These are phyloP conservation scores for Solanum virginianum DNA, from an alignment of 257 asterid species.

Conservation along the genomic window DNA sequence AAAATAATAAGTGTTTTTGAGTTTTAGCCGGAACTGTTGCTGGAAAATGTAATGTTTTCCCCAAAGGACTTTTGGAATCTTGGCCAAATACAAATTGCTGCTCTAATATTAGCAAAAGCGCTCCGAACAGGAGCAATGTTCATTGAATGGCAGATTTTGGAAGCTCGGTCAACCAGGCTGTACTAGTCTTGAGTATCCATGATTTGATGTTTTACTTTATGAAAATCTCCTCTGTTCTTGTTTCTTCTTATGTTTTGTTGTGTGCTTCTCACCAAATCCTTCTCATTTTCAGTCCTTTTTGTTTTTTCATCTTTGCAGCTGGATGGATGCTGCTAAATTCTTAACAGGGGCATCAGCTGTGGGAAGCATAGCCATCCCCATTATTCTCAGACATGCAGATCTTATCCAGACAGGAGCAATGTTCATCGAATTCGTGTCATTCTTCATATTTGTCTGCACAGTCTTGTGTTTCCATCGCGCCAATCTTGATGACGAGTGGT, in stretches of 20 bases:
- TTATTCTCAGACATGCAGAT: slow-evolving; percentile 79
- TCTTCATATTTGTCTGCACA: slow-evolving; percentile 82
- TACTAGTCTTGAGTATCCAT: not conserved
- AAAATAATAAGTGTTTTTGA: not conserved
- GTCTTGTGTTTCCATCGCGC: slow-evolving; percentile 92
- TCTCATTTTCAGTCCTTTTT: not conserved
- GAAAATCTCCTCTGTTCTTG: not conserved
- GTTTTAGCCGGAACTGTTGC: not conserved
- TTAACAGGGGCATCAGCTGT: slow-evolving; percentile 93
- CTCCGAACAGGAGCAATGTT: too few relatives aligned
- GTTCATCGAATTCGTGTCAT: slow-evolving; percentile 88
- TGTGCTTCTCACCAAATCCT: not conserved
- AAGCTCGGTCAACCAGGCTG: not conserved
- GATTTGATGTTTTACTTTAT: not conserved
- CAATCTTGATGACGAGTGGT: slow-evolving; percentile 93
- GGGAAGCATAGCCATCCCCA: slow-evolving; percentile 92
- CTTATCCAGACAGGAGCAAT: slow-evolving; percentile 82
- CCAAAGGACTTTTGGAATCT: not conserved
- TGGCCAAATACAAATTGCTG: not conserved
- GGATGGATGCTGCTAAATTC: slow-evolving; percentile 94
- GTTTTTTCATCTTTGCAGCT: slow-evolving; percentile 19
- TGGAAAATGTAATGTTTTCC: not conserved
- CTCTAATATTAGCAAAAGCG: not conserved
- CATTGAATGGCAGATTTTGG: not conserved
- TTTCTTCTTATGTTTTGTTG: not conserved